Base-by-base conservation (phyloP, 2,329 filamentous ascomycete species). In the Orbilia blumenaviensis region DNA sequence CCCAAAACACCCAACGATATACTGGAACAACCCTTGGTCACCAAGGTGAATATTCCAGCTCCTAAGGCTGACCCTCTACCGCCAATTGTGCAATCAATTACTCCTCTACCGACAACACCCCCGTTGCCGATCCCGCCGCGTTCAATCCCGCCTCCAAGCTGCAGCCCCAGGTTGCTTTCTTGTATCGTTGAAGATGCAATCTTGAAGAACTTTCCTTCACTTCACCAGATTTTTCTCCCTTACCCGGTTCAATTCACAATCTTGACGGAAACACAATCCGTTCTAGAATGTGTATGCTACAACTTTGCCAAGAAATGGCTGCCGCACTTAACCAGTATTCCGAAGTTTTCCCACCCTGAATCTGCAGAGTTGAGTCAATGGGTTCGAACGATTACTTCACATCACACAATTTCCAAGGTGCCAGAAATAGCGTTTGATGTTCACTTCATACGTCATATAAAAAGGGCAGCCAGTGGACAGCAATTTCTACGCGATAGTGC, bases 211-310 rank as follows among this genome's bases (percentile, higher is more conserved):
- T 36, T 56, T 10, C 50, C 54, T 12, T 29, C 54, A 14, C 2
- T 12, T 6, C 12, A 41, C 9, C 2, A 23, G 3, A 46, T 38
- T 9, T 52, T 5, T 18, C 42, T 46, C 2, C 61, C 29, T 8
- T 50, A 52, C 16, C 63, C 63, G 7, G 27, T 68, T n/a, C 64
- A 68, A 48, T 54, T 60, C 41, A 8, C 14, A 10, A 32, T 68
- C 14, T 14, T 48, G 6, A 68, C 50, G 4, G 64, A 68, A 32
- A 54, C 52, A 10, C 64, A 68, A 27, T 16, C 16, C 8, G 23
- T 68, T 9, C 52, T 68, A 1, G 64, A 68, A 16, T 18, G 42
- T 5, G 50, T 41, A 3, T 68, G 64, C 36, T 44, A 60, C 16
- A 32, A 58, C 7, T 68, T 68, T 27, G 36, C 32, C 2, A 32